A percentile compares a stretch with the other conserved stretches of the same genome.
phyloP scores from a whole-genome alignment of 176 grass and related monocot genomes.

The Cenchrus americanus region DNA sequence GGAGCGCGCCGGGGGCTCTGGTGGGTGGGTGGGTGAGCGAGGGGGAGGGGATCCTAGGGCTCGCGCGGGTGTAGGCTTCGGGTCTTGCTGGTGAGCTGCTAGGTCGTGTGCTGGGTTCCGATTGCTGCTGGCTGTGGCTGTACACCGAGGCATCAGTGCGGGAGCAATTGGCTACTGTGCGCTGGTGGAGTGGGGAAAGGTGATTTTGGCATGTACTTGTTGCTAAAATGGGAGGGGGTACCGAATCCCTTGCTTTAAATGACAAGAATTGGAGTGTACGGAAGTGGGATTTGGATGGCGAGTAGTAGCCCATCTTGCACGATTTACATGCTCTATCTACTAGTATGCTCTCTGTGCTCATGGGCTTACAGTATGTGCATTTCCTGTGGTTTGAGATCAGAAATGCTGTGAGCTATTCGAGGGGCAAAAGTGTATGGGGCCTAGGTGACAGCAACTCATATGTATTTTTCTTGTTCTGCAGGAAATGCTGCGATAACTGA shows the following conservation, averaged over 20 bases:
- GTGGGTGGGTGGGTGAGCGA: background rate
- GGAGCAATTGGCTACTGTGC: background rate
- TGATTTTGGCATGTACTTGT: background rate
- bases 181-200: background rate
- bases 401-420: background rate
- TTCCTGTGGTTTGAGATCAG: background rate
- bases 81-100: background rate
- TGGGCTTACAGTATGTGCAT: background rate
- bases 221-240: background rate
- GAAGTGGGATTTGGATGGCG: background rate
- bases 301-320: background rate
- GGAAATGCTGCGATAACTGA: slow-evolving; percentile 47
- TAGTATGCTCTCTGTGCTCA: background rate
- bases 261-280: background rate
- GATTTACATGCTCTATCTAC: background rate
- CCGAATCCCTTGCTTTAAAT: background rate
- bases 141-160: background rate
- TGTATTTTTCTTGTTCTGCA: slow-evolving; percentile 3
- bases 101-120: background rate
- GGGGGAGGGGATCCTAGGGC: background rate
- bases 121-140: background rate
- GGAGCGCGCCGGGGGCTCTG: background rate
- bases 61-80: background rate
- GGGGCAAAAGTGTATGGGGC: background rate
- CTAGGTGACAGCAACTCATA: background rate